Conservation (phyloP, 2,329 filamentous ascomycete species). For the Fusarium stilboides region DNA sequence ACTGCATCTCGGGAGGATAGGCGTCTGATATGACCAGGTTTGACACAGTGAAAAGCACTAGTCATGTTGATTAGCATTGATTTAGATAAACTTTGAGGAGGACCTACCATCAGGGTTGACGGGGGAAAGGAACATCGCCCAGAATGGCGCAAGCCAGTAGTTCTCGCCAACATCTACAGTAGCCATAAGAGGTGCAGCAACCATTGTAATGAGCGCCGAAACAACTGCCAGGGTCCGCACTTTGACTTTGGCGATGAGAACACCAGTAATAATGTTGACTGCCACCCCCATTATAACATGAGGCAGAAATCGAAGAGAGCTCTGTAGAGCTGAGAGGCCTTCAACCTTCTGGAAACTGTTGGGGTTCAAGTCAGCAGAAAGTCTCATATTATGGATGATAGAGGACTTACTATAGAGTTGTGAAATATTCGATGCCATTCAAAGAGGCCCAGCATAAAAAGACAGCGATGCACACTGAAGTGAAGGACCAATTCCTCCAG, state of each 20-base stretch:
- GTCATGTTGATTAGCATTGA: neutral
- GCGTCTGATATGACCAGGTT: slow-evolving; percentile 68
- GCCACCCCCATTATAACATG: slow-evolving; percentile 61
- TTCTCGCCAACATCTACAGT: slow-evolving; percentile 61
- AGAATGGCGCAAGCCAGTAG: slow-evolving; percentile 66
- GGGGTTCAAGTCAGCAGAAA: no score
- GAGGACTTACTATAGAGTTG: slow-evolving; percentile 61
- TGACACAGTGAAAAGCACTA: slow-evolving; percentile 69
- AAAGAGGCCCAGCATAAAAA: slow-evolving; percentile 63
- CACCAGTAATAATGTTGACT: slow-evolving; percentile 60
- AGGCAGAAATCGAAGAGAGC: slow-evolving; percentile 65
- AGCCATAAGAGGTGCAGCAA: slow-evolving; percentile 69
- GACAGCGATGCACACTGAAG: slow-evolving; percentile 67
- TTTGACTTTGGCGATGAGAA: slow-evolving; percentile 58
- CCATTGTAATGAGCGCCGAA: slow-evolving; percentile 60
- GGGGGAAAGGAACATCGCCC: slow-evolving; percentile 62
- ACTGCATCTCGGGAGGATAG: slow-evolving; percentile 69
- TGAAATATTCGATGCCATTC: slow-evolving; percentile 65
- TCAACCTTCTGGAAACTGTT: slow-evolving; percentile 65
- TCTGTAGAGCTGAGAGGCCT: slow-evolving; percentile 60
- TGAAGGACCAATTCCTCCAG: slow-evolving; percentile 71
- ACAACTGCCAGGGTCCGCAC: slow-evolving; percentile 58
- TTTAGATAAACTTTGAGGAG: fast-evolving
- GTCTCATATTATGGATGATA: fast-evolving
- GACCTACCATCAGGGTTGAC: slow-evolving; percentile 59